These are phyloP conservation scores for Rhypophila decipiens DNA, from an alignment of 495 filamentous ascomycete species.

Conservation along the genomic window DNA sequence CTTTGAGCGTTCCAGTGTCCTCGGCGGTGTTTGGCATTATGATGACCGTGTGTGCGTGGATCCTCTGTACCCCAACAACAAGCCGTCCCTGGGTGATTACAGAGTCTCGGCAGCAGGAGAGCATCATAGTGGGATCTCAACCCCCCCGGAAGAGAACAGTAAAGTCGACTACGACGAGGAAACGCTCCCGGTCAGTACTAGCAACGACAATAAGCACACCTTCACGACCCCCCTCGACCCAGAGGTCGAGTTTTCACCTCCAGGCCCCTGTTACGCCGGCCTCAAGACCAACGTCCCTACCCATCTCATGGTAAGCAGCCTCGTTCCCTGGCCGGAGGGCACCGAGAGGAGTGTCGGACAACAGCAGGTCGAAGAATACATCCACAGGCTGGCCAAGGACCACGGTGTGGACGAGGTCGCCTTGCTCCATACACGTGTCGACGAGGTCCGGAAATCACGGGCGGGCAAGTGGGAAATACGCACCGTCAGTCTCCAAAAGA, in stretches of 20 bases:
- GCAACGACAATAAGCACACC: neutral
- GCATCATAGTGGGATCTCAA: slow-evolving; percentile 11
- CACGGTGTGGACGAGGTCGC: slow-evolving; percentile 44
- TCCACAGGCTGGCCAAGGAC: slow-evolving; percentile 48
- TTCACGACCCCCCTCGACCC: neutral
- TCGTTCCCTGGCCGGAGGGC: slow-evolving; percentile 55
- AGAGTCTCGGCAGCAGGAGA: slow-evolving; percentile 12
- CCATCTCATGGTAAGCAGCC: slow-evolving; percentile 49
- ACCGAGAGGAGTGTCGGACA: slow-evolving; percentile 54
- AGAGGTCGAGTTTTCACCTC: slow-evolving; percentile 25
- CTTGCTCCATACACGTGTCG: slow-evolving; percentile 52
- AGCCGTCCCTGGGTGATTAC: slow-evolving; percentile 31
- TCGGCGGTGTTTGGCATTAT: slow-evolving; percentile 63
- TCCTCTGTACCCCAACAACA: slow-evolving; percentile 48
- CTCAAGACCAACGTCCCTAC: slow-evolving; percentile 63
- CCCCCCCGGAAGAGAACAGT: slow-evolving; percentile 3
- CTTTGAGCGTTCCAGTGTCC: slow-evolving; percentile 53
- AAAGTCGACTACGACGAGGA: too few relatives aligned
- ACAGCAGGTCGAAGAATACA: slow-evolving; percentile 48
- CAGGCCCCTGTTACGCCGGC: slow-evolving; percentile 49
- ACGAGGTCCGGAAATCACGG: slow-evolving; percentile 39
- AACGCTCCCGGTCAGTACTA: neutral
- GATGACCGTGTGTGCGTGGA: slow-evolving; percentile 54
- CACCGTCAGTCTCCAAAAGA: slow-evolving; percentile 30
- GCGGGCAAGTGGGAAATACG: slow-evolving; percentile 46